Percentiles rank a stretch among this genome's conserved stretches.
Conservation (phyloP, 139 green algal species). For the Auxenochlorella pyrenoidosa region DNA sequence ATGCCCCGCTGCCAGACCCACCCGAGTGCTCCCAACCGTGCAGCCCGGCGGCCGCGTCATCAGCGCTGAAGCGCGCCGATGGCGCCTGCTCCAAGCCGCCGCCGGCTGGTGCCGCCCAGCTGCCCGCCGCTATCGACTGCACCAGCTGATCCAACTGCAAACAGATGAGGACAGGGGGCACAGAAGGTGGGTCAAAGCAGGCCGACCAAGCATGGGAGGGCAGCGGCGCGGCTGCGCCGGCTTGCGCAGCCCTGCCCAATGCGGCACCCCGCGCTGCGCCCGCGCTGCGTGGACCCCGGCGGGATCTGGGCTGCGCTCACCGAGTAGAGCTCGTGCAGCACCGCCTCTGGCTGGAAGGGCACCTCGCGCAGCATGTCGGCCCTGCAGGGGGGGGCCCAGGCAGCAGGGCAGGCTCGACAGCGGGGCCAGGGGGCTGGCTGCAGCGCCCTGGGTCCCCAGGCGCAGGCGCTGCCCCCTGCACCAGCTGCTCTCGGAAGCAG, state of each 20-base stretch:
- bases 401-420: not conserved
- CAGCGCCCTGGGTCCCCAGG: too few species aligned
- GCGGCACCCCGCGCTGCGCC: too few species aligned
- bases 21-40: conserved; percentile 20
- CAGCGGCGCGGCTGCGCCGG: too few species aligned
- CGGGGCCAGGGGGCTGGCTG: not conserved
- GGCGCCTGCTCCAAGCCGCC: not conserved
- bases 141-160: conserved; percentile 21
- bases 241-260: too few species aligned
- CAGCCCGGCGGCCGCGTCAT: conserved; percentile 8
- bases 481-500: too few species aligned
- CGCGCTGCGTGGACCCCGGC: too few species aligned
- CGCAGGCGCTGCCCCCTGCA: not conserved
- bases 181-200: too few species aligned
- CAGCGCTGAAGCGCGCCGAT: conserved; percentile 1
- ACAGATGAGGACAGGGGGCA: not conserved
- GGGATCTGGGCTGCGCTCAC: not conserved
- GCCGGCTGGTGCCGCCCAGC: not conserved
- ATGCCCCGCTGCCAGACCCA: not conserved
- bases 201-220: too few species aligned
- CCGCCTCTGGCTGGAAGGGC: conserved; percentile 8
- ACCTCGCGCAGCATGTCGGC: conserved; percentile 25
- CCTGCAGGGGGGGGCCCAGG: not conserved
- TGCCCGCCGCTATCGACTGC: conserved; percentile 5
- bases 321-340: conserved; percentile 26